These are phyloP conservation scores for Yamadazyma sp. DNA, from an alignment of 1,139 yeast genomes.

Conservation along the genomic window DNA sequence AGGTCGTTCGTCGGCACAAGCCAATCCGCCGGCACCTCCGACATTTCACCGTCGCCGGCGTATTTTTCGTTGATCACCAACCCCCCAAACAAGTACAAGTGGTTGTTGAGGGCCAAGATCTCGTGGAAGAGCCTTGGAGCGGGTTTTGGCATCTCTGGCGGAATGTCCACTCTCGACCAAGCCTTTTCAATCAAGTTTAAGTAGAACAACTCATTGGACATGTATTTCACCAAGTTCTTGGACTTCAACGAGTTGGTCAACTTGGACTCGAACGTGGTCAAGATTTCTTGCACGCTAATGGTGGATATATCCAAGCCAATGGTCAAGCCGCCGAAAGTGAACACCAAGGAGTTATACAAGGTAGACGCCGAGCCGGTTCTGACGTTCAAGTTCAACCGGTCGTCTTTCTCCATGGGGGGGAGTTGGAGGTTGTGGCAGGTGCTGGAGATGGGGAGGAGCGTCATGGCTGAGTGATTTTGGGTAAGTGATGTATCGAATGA, in stretches of 20 bases:
- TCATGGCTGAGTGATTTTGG: no score
- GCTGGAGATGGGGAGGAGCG: constrained; percentile 41
- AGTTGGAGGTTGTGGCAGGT: constrained; percentile 47
- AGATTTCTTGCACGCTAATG: constrained; percentile 33
- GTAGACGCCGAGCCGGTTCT: constrained; percentile 69
- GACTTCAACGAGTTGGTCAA: constrained; percentile 25
- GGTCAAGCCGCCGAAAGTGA: constrained; percentile 69
- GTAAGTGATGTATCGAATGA: neutral
- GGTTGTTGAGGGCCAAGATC: constrained; percentile 46
- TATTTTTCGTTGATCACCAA: constrained; percentile 26
- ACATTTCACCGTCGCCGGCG: constrained; percentile 9
- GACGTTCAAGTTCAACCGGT: constrained; percentile 49
- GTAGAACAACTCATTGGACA: constrained; percentile 58
- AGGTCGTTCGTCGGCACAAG: constrained; percentile 58
- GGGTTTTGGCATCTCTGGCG: constrained; percentile 32
- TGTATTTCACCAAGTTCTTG: constrained; percentile 38
- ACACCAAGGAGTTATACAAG: constrained; percentile 56
- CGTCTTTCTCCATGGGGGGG: constrained; percentile 49
- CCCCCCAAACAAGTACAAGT: constrained; percentile 66
- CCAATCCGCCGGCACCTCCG: constrained; percentile 10
- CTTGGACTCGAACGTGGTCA: constrained; percentile 27
- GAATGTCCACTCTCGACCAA: constrained; percentile 46
- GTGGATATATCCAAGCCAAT: constrained; percentile 51
- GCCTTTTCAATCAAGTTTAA: constrained; percentile 55
- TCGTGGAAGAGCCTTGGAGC: constrained; percentile 61